Evolutionary conservation across 1,284 basidiomycete species (phyloP), one percentile per base, ranked within the genome.

Genomic region (Macrocystidia cucumis): DNA sequence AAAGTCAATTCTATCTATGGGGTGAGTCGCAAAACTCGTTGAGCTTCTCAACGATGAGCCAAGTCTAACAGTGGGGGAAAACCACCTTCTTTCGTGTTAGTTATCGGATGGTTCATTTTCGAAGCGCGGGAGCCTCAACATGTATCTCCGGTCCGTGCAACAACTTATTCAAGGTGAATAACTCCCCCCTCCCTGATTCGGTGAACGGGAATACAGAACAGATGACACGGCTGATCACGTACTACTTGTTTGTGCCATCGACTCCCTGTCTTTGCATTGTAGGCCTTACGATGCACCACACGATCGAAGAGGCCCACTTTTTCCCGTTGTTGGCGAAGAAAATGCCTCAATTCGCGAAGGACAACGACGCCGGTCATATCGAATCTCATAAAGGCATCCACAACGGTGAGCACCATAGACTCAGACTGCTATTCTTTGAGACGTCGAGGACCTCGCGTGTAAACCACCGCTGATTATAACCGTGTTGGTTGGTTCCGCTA

Each of bases 221-320:
- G 29, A 66, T 68, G 0, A 51, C 56, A 30, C 48, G 59, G 11
- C 57, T 78, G 25, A 64, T 21, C 69, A 68, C 71, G 41, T 25
- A 62, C 20, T n/a, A 24, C 13, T 14, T 19, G 13, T 35, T 29
- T 21, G 25, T 20, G 25, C 22, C 17, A 7, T 16, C 20, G 32
- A 19, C 9, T 29, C 2, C 13, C 19, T 37, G 11, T 8, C 16
- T 26, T 8, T 23, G 24, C 8, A 8, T 14, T 18, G 24, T 21
- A 72, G 69, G 78, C 43, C 58, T 85, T 24, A 77, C 72, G 8
- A 65, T 70, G 52, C 81, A 86, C 49, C 82, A 86, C 52, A 71
- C 69, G 3, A 78, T 79, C 44, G 79, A 75, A 48, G 77, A 76
- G 51, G 49, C 62, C 16, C 64, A 74, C 47, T 62, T 84, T 35